Conservation (phyloP, 495 filamentous ascomycete species). For the Hypoxylon subgilvum region DNA sequence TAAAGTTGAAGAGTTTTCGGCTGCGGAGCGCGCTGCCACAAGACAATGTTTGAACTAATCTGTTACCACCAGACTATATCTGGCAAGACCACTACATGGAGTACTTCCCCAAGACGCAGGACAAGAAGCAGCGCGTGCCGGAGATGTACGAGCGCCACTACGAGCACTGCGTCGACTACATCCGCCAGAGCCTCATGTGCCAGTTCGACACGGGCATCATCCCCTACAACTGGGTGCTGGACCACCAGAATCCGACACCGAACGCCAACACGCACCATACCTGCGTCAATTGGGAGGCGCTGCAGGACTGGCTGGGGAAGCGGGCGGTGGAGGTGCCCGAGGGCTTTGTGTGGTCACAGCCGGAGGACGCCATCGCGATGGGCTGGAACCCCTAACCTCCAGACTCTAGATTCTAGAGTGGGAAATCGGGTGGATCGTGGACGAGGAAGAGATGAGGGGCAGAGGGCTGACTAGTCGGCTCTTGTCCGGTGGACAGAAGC, state of each 20-base stretch:
- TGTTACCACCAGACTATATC: no score
- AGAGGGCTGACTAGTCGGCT: no score
- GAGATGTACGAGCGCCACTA: constrained; percentile 42
- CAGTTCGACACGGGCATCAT: constrained; percentile 39
- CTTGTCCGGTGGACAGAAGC: no score
- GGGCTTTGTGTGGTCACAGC: constrained; percentile 18
- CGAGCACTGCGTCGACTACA: constrained; percentile 45
- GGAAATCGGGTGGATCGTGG: no score
- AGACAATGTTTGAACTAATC: no score
- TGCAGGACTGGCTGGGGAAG: constrained; percentile 40
- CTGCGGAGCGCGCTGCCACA: no score
- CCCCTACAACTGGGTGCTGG: constrained; percentile 34
- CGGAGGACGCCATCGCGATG: constrained; percentile 1
- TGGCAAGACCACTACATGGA: constrained; percentile 13
- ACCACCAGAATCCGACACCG: constrained; percentile 40
- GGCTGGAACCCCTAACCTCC: constrained; percentile 1
- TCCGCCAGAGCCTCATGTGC: constrained; percentile 44
- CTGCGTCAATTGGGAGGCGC: constrained; percentile 43
- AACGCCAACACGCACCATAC: constrained; percentile 34
- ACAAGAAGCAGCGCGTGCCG: constrained; percentile 25
- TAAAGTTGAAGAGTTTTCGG: no score
- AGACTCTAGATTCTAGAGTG: no score
- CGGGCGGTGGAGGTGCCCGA: constrained; percentile 28
- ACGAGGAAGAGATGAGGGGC: no score
- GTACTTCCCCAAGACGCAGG: constrained; percentile 7